Evolutionary conservation across 2,329 filamentous ascomycete genomes (phyloP), one percentile per base, ranked within the genome.

Genomic region (Cladorrhinum sp.): DNA sequence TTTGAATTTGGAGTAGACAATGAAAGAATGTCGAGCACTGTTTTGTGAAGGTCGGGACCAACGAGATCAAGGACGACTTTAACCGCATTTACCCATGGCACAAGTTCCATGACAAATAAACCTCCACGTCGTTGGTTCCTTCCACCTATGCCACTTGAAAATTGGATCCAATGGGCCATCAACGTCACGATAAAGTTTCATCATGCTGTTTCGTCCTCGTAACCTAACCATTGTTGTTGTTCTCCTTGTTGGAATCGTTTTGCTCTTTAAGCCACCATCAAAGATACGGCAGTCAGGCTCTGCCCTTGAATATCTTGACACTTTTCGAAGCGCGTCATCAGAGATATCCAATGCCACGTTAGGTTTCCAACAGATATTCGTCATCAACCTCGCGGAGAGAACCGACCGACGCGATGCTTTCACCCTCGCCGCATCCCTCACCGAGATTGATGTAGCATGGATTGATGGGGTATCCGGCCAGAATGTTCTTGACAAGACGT

Each of bases 401-500:
- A 79, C 76, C 21, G 82, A 85, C 64, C 77, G 81, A 9, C 76
- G 80, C 49, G 80, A 85, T 71, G 73, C 77, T 2, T 76, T 84
- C 67, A 72, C 75, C 1, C 71, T 83, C 6, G 77, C 79, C 1
- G 79, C 79, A 1, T 75, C 76, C 1, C 73, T 81, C 6, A 80
- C 73, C 24, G 74, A 75, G 12, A 66, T 84, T 7, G 67, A 74
- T 0, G 67, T 84, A 24, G 75, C 76, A 1, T 84, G 78, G 68
- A 67, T 81, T 1, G 74, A 80, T 23, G 82, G 81, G 2, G 71
- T 82, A 0, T 68, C 72, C 7, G 77, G 75, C 0, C 69, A 72
- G 2, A 62, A 72, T 0, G 70, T 81, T 1, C 65, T 71, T 0
- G 74, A 79, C 30, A 75, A 74, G 59, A 74, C 72, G 14, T 64